These are phyloP conservation scores for Rhizophagus sp. DNA, from an alignment of 192 early-diverging fungal genomes.

Conservation along the genomic window DNA sequence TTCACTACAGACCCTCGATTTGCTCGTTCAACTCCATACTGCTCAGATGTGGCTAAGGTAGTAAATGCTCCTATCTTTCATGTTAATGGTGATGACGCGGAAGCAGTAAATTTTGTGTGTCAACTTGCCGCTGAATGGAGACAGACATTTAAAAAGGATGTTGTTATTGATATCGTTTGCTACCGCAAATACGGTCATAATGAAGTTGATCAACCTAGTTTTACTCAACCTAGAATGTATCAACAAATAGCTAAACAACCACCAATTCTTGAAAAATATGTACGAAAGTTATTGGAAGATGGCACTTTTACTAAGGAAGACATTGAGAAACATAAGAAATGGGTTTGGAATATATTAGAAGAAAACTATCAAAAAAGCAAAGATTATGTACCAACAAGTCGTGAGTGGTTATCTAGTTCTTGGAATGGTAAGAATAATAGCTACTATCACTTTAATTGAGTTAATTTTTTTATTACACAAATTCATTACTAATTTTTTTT, in stretches of 20 bases:
- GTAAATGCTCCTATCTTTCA: conserved; percentile 97
- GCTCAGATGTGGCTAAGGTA: conserved; percentile 96
- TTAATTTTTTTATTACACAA: not conserved
- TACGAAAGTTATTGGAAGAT: conserved; percentile 79
- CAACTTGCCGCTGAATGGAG: conserved; percentile 97
- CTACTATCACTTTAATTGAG: not conserved
- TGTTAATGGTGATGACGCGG: conserved; percentile 97
- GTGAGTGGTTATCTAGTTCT: conserved; percentile 94
- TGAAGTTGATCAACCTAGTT: conserved; percentile 97
- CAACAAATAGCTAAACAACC: conserved; percentile 82
- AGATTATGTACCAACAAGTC: conserved; percentile 83
- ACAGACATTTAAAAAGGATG: conserved; percentile 93
- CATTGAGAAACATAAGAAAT: conserved; percentile 85
- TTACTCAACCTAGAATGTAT: conserved; percentile 99
- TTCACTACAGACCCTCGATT: conserved; percentile 99
- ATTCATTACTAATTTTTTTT: not conserved
- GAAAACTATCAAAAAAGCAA: conserved; percentile 89
- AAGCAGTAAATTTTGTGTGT: conserved; percentile 94
- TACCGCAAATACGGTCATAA: conserved; percentile 99
- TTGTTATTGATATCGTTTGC: conserved; percentile 95
- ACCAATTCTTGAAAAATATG: conserved; percentile 86
- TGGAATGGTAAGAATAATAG: conserved; percentile 72
- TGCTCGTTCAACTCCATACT: conserved; percentile 93
- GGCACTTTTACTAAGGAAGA: conserved; percentile 80
- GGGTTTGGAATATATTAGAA: conserved; percentile 90